Evolutionary conservation across 179 eudicot genomes (phyloP).

Genomic region (Silene vulgaris): DNA sequence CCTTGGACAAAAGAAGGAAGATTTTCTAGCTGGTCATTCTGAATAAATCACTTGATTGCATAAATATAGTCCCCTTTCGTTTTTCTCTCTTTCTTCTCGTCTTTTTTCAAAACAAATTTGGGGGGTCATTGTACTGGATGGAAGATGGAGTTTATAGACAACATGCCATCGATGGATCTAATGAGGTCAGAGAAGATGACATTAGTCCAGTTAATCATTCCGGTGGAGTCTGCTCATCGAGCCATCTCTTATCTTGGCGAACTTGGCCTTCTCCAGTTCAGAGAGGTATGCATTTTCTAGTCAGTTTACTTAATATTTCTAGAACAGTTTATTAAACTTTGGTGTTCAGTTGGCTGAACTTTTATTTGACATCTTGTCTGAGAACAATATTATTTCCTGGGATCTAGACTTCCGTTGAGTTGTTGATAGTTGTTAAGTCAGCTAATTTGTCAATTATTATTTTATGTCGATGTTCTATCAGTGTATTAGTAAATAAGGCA

Average conservation of each 20-base stretch:
- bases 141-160: conserved; percentile 18
- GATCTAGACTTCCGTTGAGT: background rate
- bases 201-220: conserved; percentile 71
- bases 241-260: conserved; percentile 84
- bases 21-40: background rate
- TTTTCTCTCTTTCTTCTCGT: background rate
- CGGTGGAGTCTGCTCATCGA: conserved; percentile 89
- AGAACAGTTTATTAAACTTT: background rate
- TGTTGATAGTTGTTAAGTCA: background rate
- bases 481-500: background rate
- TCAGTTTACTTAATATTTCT: background rate
- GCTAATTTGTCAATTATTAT: background rate
- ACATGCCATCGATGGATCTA: conserved; percentile 49
- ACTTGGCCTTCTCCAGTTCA: conserved; percentile 86
- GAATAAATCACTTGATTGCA: conserved; percentile 2
- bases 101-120: background rate
- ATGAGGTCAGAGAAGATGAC: conserved; percentile 94
- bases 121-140: conserved; percentile 10
- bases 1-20: background rate
- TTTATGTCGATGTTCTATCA: background rate
- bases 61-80: background rate
- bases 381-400: background rate
- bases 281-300: conserved; percentile 45
- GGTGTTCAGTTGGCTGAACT: background rate
- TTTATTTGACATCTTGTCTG: background rate